Base-by-base conservation (phyloP, 2,329 filamentous ascomycete genomes). In the Pseudopyricularia cyperi region DNA sequence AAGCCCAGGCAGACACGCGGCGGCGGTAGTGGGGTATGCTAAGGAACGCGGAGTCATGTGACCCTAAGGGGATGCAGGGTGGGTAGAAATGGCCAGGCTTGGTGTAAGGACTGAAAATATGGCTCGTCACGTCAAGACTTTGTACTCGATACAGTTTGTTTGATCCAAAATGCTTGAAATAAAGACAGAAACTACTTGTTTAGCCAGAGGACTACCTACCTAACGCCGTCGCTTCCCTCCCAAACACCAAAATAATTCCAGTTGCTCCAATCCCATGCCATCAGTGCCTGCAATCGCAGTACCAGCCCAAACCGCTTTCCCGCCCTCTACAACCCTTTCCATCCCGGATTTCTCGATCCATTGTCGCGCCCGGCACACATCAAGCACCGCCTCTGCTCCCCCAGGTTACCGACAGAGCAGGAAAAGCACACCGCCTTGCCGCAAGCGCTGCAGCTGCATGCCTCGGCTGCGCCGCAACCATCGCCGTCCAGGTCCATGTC, bases 401-500 rank as follows among this genome's bases (percentile, higher is more conserved):
- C 76, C 0, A 82, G 64, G 55, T 78, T 77, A 55, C 74, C 79
- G 39, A 82, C 70, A 0, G 77, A 79, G 59, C 79, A 83, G 52
- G 74, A 71, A 52, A 74, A 76, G 63, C 79, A 82, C 14, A 82
- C 76, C 11, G 70, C 65, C 60, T 76, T 80, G 5, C 71, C 68
- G 53, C 78, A 83, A 0, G 65, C 68, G 8, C 66, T 68, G 51
- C 78, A 82, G 1, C 64, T 61, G 28, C 64, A 62, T 33, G 62
- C 63, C 19, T 54, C 59, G 1, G 49, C 34, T 9, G 55, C 60
- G 7, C 55, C 52, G 3, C 60, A 61, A 12, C 66, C 65, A 7
- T 57, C 57, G 7, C 15, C 42, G 14, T 67, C 67, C 52, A 67
- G 53, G 26, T 71, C 71, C 62, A 71, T 68, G 4, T 68, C 67